A percentile compares a stretch with the other conserved stretches of the same genome.
phyloP scores from a whole-genome alignment of 352 stramenopile genomes.

The Pythium utonaiense region DNA sequence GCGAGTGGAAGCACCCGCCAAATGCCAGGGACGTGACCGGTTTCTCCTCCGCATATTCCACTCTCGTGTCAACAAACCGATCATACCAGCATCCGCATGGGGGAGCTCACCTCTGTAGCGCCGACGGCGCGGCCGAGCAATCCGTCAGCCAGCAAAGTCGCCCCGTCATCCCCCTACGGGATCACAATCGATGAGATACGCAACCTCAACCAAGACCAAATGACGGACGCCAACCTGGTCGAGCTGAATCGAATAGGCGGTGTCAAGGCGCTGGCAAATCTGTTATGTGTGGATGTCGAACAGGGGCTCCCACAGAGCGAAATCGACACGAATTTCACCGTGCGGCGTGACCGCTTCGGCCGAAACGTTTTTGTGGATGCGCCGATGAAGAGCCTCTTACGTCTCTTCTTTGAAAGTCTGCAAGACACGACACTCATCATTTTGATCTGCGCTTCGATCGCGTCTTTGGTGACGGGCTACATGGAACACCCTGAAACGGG shows the following conservation, averaged over 20 bases:
- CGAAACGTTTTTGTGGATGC: conserved; percentile 67
- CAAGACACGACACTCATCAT: conserved; percentile 91
- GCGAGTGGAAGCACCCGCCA: neutral
- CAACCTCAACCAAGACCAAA: conserved; percentile 73
- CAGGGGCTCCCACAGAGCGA: conserved; percentile 60
- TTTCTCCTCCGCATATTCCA: neutral
- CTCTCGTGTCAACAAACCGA: neutral
- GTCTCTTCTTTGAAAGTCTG: conserved; percentile 84
- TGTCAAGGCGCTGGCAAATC: conserved; percentile 39
- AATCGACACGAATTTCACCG: conserved; percentile 47
- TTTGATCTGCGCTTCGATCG: conserved; percentile 81
- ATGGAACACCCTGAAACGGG: conserved; percentile 73
- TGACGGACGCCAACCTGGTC: conserved; percentile 69
- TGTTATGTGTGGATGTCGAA: conserved; percentile 71
- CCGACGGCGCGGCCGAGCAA: conserved; percentile 32
- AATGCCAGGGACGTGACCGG: neutral
- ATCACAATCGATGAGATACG: conserved; percentile 70
- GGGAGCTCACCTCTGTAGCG: conserved; percentile 50
- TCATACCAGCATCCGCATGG: conserved; percentile 7
- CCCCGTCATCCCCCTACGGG: conserved; percentile 62
- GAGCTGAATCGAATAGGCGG: conserved; percentile 63
- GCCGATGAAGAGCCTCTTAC: conserved; percentile 75
- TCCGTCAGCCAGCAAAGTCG: conserved; percentile 53
- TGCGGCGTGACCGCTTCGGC: conserved; percentile 56
- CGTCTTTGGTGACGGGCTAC: conserved; percentile 80